These are phyloP conservation scores for Xylaria digitata DNA, from an alignment of 2,329 filamentous ascomycete species.

Conservation along the genomic window DNA sequence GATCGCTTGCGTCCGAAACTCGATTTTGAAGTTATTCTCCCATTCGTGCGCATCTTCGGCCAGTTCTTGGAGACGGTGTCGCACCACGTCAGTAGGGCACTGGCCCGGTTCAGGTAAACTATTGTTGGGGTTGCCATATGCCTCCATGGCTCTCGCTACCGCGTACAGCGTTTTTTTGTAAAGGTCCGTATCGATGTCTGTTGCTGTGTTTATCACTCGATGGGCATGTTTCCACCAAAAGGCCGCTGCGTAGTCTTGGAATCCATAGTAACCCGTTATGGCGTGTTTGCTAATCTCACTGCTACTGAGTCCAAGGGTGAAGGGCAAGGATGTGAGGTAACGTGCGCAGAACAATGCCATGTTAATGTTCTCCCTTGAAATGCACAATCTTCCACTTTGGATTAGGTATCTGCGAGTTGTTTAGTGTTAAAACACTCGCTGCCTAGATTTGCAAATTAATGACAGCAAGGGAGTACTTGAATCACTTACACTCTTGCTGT, in stretches of 20 bases:
- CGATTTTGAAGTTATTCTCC: not conserved
- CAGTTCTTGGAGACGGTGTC: no score
- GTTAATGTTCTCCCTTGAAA: not conserved
- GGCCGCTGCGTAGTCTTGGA: slow-evolving; percentile 20
- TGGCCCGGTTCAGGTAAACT: not conserved
- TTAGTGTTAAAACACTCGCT: no score
- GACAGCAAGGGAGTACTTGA: no score
- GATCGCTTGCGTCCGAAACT: not conserved
- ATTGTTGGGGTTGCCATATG: not conserved
- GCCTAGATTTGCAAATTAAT: no score
- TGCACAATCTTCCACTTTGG: no score
- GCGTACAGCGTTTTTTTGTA: not conserved
- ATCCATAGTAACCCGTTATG: slow-evolving; percentile 23
- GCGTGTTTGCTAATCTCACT: not conserved
- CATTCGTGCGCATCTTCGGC: no score
- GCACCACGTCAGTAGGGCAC: no score
- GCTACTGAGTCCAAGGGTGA: not conserved
- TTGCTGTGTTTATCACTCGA: not conserved
- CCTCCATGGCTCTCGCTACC: not conserved
- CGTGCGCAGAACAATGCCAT: slow-evolving; percentile 19
- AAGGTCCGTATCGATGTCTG: not conserved
- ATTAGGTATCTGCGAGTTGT: no score
- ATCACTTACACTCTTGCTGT: no score
- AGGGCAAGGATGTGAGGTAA: slow-evolving; percentile 13
- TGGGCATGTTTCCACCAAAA: slow-evolving; percentile 4